Evolutionary conservation across 2,329 filamentous ascomycete genomes (phyloP), one percentile per base, ranked within the genome.

Genomic region (Reticulascus tulasneorum): DNA sequence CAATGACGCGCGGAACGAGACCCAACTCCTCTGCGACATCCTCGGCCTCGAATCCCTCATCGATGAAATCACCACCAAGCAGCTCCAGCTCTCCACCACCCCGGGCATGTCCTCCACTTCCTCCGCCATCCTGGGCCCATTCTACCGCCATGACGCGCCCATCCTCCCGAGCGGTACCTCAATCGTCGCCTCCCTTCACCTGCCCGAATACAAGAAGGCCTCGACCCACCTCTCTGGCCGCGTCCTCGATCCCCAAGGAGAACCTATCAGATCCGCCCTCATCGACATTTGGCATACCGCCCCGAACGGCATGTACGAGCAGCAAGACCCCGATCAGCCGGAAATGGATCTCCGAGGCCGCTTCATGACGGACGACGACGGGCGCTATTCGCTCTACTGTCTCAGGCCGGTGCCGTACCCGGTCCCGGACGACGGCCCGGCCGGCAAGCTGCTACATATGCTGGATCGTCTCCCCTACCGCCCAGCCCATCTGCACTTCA

Each of bases 301-400:
- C 5, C 77, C 78, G 7, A 82, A 83, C 46, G 64, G 66, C 8
- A 51, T 70, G 52, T 82, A 83, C 46, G 84, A 88, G 63, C 83
- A 88, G 60, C 84, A 89, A 59, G 84, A 89, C 46, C 64, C 73
- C 0, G 62, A 75, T 2, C 84, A 89, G 62, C 67, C 73, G 7
- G 84, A 89, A 38, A 79, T 79, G 60, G 90, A 90, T 55, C 69
- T 90, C 16, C 74, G 85, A 5, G 86, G 86, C 6, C 77, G 79
- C 29, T 87, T 89, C 54, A 71, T 65, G 33, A 87, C 84, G 2
- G 80, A 83, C 43, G 64, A 63, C 6, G 64, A 82, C 15, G 84
- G 85, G 2, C 64, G 66, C 12, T 89, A 85, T 55, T 67, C 65
- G 3, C 67, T 81, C 40, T 78, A 81, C 54, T 78, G 75, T 45